Percentiles rank a stretch among this genome's conserved stretches.
These are phyloP conservation scores for Reutealis trisperma DNA, from an alignment of 345 rosid genomes.

Conservation along the genomic window DNA sequence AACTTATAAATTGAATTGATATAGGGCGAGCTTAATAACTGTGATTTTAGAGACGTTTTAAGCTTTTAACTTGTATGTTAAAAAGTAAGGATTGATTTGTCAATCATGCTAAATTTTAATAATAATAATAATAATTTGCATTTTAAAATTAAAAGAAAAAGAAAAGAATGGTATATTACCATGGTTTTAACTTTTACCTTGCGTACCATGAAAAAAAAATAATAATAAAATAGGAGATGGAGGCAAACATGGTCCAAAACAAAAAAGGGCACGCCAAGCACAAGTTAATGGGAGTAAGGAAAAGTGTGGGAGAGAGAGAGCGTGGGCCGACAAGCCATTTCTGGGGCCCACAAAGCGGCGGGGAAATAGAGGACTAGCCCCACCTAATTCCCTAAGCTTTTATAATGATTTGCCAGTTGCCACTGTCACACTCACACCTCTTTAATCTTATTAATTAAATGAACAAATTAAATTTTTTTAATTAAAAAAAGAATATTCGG, in stretches of 20 bases:
- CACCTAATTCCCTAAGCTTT: not conserved
- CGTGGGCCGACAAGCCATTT: slow-evolving; percentile 51
- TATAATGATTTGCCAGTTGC: slow-evolving; percentile 3
- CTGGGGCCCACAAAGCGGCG: slow-evolving; percentile 45
- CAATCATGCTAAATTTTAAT: no score
- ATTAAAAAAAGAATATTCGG: slow-evolving; percentile 40
- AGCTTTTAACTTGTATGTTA: no score
- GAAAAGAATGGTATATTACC: no score
- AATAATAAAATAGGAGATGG: not conserved
- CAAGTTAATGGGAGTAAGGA: slow-evolving; percentile 30
- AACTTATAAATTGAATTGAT: no score
- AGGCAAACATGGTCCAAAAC: not conserved
- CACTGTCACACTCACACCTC: slow-evolving; percentile 10
- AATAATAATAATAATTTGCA: no score
- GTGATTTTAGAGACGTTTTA: no score
- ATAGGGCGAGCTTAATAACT: no score
- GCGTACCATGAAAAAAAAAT: no score
- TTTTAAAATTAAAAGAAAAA: no score
- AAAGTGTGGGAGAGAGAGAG: slow-evolving; percentile 25
- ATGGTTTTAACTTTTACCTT: no score
- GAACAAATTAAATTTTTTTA: not conserved
- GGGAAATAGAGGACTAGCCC: slow-evolving; percentile 27
- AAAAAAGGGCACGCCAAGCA: slow-evolving; percentile 36
- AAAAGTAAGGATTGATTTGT: no score
- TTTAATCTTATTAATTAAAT: not conserved